These are phyloP conservation scores for Diaporthe sp. DNA, from an alignment of 2,329 filamentous ascomycete genomes.

Conservation along the genomic window DNA sequence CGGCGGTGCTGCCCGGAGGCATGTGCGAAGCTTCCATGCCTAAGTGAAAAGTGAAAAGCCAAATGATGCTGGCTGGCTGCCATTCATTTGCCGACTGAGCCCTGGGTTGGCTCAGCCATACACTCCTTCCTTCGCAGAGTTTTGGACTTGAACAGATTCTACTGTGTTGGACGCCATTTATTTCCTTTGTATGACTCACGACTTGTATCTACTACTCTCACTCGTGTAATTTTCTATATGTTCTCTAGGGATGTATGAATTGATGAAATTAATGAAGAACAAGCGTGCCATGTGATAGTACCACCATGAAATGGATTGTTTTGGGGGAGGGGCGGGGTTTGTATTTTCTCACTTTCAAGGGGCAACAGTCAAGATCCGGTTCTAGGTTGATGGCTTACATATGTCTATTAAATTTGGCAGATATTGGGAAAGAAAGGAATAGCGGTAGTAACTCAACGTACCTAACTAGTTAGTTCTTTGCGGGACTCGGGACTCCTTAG, in stretches of 20 bases:
- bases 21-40: not conserved
- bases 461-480: too few species aligned
- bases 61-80: constrained; percentile 1
- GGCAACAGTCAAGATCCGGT: too few species aligned
- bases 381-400: too few species aligned
- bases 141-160: not conserved
- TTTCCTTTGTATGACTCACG: constrained; percentile 3
- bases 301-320: not conserved
- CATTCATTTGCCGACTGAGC: not conserved
- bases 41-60: not conserved
- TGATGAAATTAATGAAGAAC: not conserved
- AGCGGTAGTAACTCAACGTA: too few species aligned
- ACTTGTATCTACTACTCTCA: not conserved
- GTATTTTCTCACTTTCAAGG: not conserved
- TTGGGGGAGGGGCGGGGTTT: too few species aligned
- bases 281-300: not conserved
- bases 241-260: not conserved
- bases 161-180: not conserved
- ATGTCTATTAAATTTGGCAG: too few species aligned
- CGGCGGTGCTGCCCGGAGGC: not conserved
- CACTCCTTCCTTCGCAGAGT: not conserved
- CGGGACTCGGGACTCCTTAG: too few species aligned
- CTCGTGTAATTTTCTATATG: not conserved
- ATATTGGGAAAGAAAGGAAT: too few species aligned
- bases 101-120: not conserved